Evolutionary conservation across 2,329 filamentous ascomycete genomes (phyloP), one percentile per base, ranked within the genome.

Genomic region (Fusarium graminum): DNA sequence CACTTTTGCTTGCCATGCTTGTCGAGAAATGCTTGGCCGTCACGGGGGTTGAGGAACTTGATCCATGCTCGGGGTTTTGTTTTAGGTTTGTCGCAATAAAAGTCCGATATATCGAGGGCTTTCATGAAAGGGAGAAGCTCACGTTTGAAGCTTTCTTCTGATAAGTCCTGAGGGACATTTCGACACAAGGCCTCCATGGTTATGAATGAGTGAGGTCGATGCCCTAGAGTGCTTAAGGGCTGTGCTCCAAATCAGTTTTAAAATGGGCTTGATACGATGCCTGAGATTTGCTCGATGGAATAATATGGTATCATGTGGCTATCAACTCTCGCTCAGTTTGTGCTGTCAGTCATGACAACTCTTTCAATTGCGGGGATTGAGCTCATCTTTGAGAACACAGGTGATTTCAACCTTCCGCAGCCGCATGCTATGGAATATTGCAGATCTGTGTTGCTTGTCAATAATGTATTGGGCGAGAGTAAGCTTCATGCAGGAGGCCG

Each of bases 131-230:
- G 79, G 16, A 67, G 51, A 2, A 87, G 75, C 47, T 81, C 79
- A 0, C 52, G 68, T 12, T 67, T 71, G 11, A 87, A 71, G 8
- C 65, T 68, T 0, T 77, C 68, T 4, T 81, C 76, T 11, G 77
- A 74, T 29, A 85, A 65, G 28, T 78, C 73, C 11, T 50, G 29
- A 2, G 83, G 83, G 14, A 87, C 75, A 12, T 80, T 79, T 14
- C 52, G 63, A 30, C 86, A 68, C 34, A 80, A 80, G 12, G 83
- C 78, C 61, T 86, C 83, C 80, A 86, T 85, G 6, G 22, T 55
- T 10, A 11, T 14, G 7, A 11, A 14, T 6, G 36, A 11, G 3
- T 14, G 13, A 22, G 45, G 9, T 19, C 34, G 17, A 7, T 7
- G 5, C n/a, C 28, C 22, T 39, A 13, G 10, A 38, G 10, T 13